phyloP scores from a whole-genome alignment of 2,329 filamentous ascomycete genomes.

The Gaeumannomyces tritici region DNA sequence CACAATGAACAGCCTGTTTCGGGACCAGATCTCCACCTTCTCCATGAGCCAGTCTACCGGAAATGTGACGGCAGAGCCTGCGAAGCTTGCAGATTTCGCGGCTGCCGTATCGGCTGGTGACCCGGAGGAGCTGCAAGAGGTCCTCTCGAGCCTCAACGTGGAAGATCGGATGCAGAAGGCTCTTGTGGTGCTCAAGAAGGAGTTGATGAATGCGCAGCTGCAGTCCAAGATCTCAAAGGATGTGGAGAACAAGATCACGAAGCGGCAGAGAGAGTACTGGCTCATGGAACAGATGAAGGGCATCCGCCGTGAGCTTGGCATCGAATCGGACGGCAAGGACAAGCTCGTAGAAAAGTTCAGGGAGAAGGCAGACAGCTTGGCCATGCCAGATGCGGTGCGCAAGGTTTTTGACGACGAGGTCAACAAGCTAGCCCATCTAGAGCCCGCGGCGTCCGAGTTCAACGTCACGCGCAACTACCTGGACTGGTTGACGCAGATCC shows the following conservation, averaged over 20 bases:
- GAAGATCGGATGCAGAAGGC: slow-evolving; percentile 90
- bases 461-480: slow-evolving; percentile 98
- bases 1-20: slow-evolving; percentile 85
- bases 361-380: slow-evolving; percentile 84
- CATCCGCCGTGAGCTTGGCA: slow-evolving; percentile 86
- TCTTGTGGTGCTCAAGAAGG: slow-evolving; percentile 88
- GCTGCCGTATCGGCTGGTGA: slow-evolving; percentile 94
- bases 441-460: slow-evolving; percentile 93
- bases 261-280: slow-evolving; percentile 96
- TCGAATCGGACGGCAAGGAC: slow-evolving; percentile 96
- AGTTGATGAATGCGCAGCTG: slow-evolving; percentile 94
- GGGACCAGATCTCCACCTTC: slow-evolving; percentile 95
- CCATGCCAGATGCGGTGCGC: slow-evolving; percentile 93
- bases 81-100: slow-evolving; percentile 92
- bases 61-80: slow-evolving; percentile 90
- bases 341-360: slow-evolving; percentile 97
- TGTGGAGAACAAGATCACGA: slow-evolving; percentile 94
- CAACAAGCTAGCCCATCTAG: slow-evolving; percentile 91
- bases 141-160: slow-evolving; percentile 79
- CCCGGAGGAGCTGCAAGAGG: slow-evolving; percentile 83
- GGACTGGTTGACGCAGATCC: slow-evolving; percentile 97
- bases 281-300: slow-evolving; percentile 99
- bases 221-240: slow-evolving; percentile 98
- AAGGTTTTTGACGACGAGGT: slow-evolving; percentile 98
- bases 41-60: slow-evolving; percentile 91